Conservation (phyloP, 495 filamentous ascomycete genomes). For the Usnea hakonensis region DNA sequence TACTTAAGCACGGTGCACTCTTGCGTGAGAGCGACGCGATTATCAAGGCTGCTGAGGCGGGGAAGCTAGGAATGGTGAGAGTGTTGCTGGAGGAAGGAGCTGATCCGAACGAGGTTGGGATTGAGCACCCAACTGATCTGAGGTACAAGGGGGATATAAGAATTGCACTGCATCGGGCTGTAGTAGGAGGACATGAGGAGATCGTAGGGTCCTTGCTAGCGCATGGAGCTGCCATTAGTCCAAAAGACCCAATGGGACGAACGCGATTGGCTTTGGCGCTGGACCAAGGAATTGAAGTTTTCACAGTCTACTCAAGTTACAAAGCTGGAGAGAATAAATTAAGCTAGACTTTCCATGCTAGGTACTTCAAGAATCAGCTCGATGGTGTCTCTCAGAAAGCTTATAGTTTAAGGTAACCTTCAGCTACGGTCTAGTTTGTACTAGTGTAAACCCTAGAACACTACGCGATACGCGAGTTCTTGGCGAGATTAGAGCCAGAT, state of each 20-base stretch:
- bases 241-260: slow-evolving; percentile 13
- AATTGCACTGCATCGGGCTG: slow-evolving; percentile 19
- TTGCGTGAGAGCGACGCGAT: slow-evolving; percentile 3
- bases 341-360: too few relatives aligned
- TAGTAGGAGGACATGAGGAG: slow-evolving; percentile 5
- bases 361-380: too few relatives aligned
- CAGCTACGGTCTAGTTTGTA: too few relatives aligned
- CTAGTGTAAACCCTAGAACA: too few relatives aligned
- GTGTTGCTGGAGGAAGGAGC: slow-evolving; percentile 15
- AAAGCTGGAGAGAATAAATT: too few relatives aligned
- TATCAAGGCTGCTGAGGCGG: slow-evolving; percentile 12
- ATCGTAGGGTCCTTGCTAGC: slow-evolving; percentile 5
- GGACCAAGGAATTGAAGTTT: neutral
- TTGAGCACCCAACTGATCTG: slow-evolving; percentile 13
- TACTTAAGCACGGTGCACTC: slow-evolving; percentile 8
- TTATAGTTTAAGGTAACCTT: too few relatives aligned
- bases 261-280: slow-evolving; percentile 13
- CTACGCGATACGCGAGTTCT: neutral
- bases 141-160: slow-evolving; percentile 13
- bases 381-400: too few relatives aligned
- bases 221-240: slow-evolving; percentile 7
- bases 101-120: slow-evolving; percentile 16
- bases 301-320: neutral
- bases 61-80: slow-evolving; percentile 15
- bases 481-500: neutral